phyloP scores from a whole-genome alignment of 495 filamentous ascomycete genomes.

The Aspergillus avenaceus region DNA sequence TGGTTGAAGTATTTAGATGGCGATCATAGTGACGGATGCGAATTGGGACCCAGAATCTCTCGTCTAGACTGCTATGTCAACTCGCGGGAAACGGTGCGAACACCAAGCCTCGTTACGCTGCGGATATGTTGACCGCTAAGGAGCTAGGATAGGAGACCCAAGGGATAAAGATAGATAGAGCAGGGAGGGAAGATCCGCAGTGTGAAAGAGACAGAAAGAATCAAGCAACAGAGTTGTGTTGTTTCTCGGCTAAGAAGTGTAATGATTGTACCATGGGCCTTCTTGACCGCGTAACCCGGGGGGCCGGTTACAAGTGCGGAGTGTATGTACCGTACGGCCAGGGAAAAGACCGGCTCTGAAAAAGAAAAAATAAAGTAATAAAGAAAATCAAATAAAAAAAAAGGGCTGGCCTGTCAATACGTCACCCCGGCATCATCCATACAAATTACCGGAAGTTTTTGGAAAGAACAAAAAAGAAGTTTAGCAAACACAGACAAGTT shows the following conservation, averaged over 20 bases:
- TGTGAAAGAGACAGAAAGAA: not conserved
- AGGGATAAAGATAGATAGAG: slow-evolving; percentile 13
- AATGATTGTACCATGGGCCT: slow-evolving; percentile 22
- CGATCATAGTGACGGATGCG: slow-evolving; percentile 13
- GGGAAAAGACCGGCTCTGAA: no score
- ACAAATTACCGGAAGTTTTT: not conserved
- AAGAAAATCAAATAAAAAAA: not conserved
- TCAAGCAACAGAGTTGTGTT: not conserved
- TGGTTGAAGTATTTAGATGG: slow-evolving; percentile 7
- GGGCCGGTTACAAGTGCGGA: not conserved
- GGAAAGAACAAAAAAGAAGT: not conserved
- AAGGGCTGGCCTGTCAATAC: not conserved
- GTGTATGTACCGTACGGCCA: not conserved
- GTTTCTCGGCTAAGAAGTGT: slow-evolving; percentile 13
- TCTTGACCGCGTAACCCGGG: slow-evolving; percentile 18
- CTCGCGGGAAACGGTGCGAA: slow-evolving; percentile 1
- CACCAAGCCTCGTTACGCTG: slow-evolving; percentile 7
- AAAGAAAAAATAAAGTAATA: no score
- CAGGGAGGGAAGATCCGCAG: not conserved
- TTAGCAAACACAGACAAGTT: not conserved
- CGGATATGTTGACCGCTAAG: not conserved
- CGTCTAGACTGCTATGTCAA: not conserved
- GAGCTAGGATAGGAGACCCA: not conserved
- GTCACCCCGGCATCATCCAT: slow-evolving; percentile 15
- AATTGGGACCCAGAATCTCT: slow-evolving; percentile 3